Evolutionary conservation across 2,329 filamentous ascomycete species (phyloP), one percentile per base, ranked within the genome.

Genomic region (Sphaerulina vaccinii): DNA sequence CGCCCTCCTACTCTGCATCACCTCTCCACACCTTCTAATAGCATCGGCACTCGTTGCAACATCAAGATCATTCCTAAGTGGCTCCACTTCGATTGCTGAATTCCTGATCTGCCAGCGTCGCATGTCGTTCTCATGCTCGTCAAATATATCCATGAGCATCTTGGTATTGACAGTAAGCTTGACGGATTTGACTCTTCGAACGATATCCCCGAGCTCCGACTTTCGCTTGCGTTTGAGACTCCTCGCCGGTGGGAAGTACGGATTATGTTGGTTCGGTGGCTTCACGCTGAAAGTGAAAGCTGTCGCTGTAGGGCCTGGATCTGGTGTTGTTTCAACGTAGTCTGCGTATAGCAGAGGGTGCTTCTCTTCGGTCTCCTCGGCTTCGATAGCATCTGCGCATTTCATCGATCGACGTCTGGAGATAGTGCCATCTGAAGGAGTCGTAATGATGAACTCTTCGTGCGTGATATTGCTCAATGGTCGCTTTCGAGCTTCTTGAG

Each of bases 41-140:
- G 48, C 48, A 11, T 50, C 48, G n/a, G 39, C 48, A 5, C 39
- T 37, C n/a, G 39, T 43, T 3, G 39, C 22, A 8, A 50, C 23
- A 8, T 19, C 23, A 3, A 38, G 16, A 15, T 50, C 32, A 13
- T 32, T 39, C 13, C 33, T 19, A 3, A 50, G 33, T 7, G 39
- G 19, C 32, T 43, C 33, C 1, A 18, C 29, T 27, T 54, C 51
- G 4, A 54, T 22, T 22, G 46, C 46, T 16, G 46, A 23, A 39
- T 38, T 32, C 19, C 51, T 40, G 16, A 49, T 37, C 29, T 44
- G 29, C 18, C 33, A 54, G 5, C 51, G 47, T 33, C 40, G 47
- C 10, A 49, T 21, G 37, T 54, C 51, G 21, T 49, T 38, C 19
- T 54, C 40, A 22, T 39, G 49, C 33, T 54, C 51, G n/a, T 54